These are phyloP conservation scores for Aspergillus funiculosus DNA, from an alignment of 495 filamentous ascomycete genomes.

Conservation along the genomic window DNA sequence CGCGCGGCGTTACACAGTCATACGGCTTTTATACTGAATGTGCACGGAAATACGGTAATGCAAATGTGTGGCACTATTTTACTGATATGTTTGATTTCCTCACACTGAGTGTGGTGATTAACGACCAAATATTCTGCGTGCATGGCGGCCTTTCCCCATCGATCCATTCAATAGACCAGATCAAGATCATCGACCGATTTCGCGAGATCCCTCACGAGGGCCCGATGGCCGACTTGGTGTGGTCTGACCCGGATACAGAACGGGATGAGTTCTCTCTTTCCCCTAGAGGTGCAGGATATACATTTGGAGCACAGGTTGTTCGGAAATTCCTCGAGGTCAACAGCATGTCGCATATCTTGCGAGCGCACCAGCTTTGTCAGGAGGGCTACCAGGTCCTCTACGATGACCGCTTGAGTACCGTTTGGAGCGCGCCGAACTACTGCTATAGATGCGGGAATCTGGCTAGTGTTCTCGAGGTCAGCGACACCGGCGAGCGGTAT, in stretches of 20 bases:
- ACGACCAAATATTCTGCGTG: slow-evolving; percentile 97
- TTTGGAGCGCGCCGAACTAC: slow-evolving; percentile 97
- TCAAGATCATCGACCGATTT: slow-evolving; percentile 98
- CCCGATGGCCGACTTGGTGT: slow-evolving; percentile 98
- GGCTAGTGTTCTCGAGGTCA: slow-evolving; percentile 93
- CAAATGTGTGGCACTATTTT: slow-evolving; percentile 98
- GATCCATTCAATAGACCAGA: slow-evolving; percentile 97
- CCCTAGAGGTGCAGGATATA: slow-evolving; percentile 91
- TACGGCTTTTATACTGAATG: slow-evolving; percentile 99
- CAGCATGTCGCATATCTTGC: slow-evolving; percentile 90
- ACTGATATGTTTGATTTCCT: slow-evolving; percentile 99
- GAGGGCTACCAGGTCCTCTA: slow-evolving; percentile 95
- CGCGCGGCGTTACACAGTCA: slow-evolving; percentile 92
- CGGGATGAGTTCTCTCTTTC: slow-evolving; percentile 94
- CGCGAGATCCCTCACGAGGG: slow-evolving; percentile 97
- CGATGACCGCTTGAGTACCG: slow-evolving; percentile 88
- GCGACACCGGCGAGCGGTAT: slow-evolving; percentile 80
- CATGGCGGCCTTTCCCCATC: slow-evolving; percentile 93
- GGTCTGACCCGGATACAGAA: slow-evolving; percentile 94
- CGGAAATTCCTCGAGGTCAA: slow-evolving; percentile 97
- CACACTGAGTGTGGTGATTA: slow-evolving; percentile 92
- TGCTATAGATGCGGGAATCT: slow-evolving; percentile 96
- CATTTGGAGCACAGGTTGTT: slow-evolving; percentile 93
- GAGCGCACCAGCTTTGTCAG: slow-evolving; percentile 94
- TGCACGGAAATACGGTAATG: slow-evolving; percentile 93